These are phyloP conservation scores for Penicillium brevicompactum DNA, from an alignment of 2,329 filamentous ascomycete species.

Conservation along the genomic window DNA sequence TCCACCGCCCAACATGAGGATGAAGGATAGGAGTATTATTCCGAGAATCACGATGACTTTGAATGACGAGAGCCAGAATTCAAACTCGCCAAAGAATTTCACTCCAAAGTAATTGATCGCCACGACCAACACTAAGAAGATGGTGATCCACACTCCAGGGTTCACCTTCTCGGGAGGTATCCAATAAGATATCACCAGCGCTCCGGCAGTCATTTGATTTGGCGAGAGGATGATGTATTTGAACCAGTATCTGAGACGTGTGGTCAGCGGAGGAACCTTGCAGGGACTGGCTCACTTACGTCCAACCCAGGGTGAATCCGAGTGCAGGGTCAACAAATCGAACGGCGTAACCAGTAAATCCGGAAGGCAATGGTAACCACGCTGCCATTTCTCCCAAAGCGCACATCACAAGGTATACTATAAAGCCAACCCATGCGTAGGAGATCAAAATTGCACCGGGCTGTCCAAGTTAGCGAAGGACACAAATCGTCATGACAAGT, in stretches of 20 bases:
- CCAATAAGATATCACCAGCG: conserved; percentile 23
- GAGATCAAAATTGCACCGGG: conserved; percentile 48
- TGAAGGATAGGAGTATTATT: conserved; percentile 71
- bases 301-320: conserved; percentile 76
- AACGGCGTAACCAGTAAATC: conserved; percentile 79
- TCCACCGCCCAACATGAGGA: conserved; percentile 79
- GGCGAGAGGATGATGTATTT: conserved; percentile 8
- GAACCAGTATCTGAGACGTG: not conserved
- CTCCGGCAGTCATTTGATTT: conserved; percentile 25
- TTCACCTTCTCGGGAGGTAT: conserved; percentile 8
- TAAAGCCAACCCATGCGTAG: conserved; percentile 47
- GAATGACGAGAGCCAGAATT: conserved; percentile 47
- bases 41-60: conserved; percentile 69
- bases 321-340: conserved; percentile 79
- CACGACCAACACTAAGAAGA: conserved; percentile 27
- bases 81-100: conserved; percentile 69
- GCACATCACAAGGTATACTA: conserved; percentile 82
- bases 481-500: too few relatives aligned
- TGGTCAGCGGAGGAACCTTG: not conserved
- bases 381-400: conserved; percentile 82
- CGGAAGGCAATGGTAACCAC: conserved; percentile 75
- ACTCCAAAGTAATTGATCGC: conserved; percentile 69
- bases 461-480: conserved; percentile 19
- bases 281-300: conserved; percentile 45
- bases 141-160: not conserved